phyloP scores from a whole-genome alignment of 2,329 filamentous ascomycete species.

The Fusarium torreyae region DNA sequence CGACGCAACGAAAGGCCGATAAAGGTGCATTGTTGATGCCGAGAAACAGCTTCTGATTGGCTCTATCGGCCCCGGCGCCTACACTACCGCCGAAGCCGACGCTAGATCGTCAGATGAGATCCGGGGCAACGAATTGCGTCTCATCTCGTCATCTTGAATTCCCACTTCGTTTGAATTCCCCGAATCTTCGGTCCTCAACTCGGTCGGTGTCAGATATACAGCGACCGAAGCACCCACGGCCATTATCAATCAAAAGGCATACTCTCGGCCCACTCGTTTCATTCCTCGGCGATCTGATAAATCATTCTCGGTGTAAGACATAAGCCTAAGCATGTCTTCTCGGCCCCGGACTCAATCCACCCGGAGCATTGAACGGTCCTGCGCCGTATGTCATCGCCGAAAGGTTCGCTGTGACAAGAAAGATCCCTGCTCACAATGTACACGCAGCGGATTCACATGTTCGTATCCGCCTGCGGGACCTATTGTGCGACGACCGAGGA shows the following conservation, averaged over 20 bases:
- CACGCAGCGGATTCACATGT: slow-evolving; percentile 58
- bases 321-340: slow-evolving; percentile 14
- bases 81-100: neutral
- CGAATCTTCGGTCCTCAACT: slow-evolving; percentile 7
- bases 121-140: neutral
- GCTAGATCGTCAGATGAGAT: slow-evolving; percentile 1
- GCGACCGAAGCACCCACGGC: slow-evolving; percentile 8
- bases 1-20: neutral
- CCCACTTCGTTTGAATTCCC: slow-evolving; percentile 11
- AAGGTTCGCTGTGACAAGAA: slow-evolving; percentile 83
- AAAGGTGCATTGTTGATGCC: neutral
- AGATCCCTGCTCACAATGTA: slow-evolving; percentile 79
- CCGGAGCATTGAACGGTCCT: slow-evolving; percentile 51
- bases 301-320: slow-evolving; percentile 1
- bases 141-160: neutral
- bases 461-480: slow-evolving; percentile 50
- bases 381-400: slow-evolving; percentile 62
- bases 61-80: slow-evolving; percentile 6
- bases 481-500: slow-evolving; percentile 47
- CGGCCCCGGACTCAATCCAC: slow-evolving; percentile 24
- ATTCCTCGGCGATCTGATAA: neutral
- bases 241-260: neutral
- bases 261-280: neutral
- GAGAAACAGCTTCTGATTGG: slow-evolving; percentile 9
- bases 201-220: slow-evolving; percentile 1